These are phyloP conservation scores for Entomortierella beljakovae DNA, from an alignment of 192 early-diverging fungal species.

Conservation along the genomic window DNA sequence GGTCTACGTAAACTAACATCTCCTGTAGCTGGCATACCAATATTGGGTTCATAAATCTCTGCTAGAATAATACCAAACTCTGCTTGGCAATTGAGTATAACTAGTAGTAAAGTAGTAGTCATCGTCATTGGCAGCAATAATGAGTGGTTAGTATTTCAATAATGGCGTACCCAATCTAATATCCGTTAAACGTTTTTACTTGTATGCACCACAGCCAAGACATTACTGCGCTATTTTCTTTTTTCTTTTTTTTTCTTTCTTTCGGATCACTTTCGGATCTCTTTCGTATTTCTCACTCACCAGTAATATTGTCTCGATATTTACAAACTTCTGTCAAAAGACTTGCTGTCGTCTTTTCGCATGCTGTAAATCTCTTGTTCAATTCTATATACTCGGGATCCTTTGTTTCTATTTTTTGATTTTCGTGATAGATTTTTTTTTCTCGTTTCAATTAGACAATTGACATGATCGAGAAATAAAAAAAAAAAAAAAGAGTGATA, in stretches of 20 bases:
- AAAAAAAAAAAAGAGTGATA: background rate
- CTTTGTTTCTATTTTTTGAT: slow-evolving; percentile 24
- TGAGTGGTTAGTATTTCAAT: too few species aligned
- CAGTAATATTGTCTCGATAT: slow-evolving; percentile 47
- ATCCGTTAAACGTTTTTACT: too few species aligned
- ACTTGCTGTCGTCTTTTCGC: slow-evolving; percentile 25
- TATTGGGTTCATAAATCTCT: slow-evolving; percentile 49
- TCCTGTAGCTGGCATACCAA: slow-evolving; percentile 16
- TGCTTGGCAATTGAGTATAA: slow-evolving; percentile 52
- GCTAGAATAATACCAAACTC: slow-evolving; percentile 54
- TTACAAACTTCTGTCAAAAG: slow-evolving; percentile 38
- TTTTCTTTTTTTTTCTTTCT: too few species aligned
- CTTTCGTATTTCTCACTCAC: slow-evolving; percentile 11
- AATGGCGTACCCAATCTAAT: too few species aligned
- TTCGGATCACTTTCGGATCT: too few species aligned
- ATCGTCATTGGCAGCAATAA: too few species aligned
- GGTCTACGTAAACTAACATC: slow-evolving; percentile 42
- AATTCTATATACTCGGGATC: slow-evolving; percentile 41
- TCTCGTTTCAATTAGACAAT: too few species aligned
- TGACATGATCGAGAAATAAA: too few species aligned
- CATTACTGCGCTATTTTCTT: background rate
- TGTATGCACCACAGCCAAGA: too few species aligned
- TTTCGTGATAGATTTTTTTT: background rate
- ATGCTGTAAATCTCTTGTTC: slow-evolving; percentile 33
- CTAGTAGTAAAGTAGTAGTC: slow-evolving; percentile 4